These are phyloP conservation scores for Rhizomucor miehei DNA, from an alignment of 371 early-diverging fungal genomes.

Conservation along the genomic window DNA sequence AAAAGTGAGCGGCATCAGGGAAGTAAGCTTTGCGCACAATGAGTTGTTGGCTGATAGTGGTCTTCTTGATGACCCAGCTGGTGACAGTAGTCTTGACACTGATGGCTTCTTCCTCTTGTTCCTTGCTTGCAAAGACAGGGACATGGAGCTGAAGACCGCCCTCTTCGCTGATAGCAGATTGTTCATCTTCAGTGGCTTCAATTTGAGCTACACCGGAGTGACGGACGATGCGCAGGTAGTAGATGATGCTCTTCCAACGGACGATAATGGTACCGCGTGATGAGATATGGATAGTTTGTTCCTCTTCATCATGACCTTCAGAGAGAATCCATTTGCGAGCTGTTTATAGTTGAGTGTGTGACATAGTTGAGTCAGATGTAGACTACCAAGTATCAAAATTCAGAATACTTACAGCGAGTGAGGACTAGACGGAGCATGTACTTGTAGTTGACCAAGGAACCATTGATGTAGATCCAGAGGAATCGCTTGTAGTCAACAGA, in stretches of 20 bases:
- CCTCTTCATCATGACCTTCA: conserved; percentile 21
- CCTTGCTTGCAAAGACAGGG: conserved; percentile 28
- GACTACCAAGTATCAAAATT: no score
- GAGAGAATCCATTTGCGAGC: conserved; percentile 36
- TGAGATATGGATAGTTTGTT: conserved; percentile 32
- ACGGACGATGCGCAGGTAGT: conserved; percentile 32
- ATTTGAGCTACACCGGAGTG: conserved; percentile 8
- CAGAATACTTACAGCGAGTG: conserved; percentile 19
- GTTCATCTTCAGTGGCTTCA: conserved; percentile 19
- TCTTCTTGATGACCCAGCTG: conserved; percentile 9
- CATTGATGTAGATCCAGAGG: conserved; percentile 51
- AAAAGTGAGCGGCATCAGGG: conserved; percentile 40
- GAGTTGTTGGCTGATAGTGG: conserved; percentile 4
- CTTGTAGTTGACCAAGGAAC: conserved; percentile 53
- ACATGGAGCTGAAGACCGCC: conserved; percentile 29
- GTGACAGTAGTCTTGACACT: conserved; percentile 15
- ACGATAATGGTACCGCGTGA: conserved; percentile 27
- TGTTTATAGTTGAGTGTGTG: no score
- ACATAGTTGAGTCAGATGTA: no score
- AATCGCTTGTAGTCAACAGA: conserved; percentile 33
- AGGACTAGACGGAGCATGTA: conserved; percentile 40
- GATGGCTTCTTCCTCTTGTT: conserved; percentile 16
- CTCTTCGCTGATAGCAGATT: conserved; percentile 7
- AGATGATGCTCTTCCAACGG: conserved; percentile 21
- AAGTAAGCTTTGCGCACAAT: conserved; percentile 26